phyloP scores from a whole-genome alignment of 2,329 filamentous ascomycete genomes.

The Talaromyces albobiverticillius region DNA sequence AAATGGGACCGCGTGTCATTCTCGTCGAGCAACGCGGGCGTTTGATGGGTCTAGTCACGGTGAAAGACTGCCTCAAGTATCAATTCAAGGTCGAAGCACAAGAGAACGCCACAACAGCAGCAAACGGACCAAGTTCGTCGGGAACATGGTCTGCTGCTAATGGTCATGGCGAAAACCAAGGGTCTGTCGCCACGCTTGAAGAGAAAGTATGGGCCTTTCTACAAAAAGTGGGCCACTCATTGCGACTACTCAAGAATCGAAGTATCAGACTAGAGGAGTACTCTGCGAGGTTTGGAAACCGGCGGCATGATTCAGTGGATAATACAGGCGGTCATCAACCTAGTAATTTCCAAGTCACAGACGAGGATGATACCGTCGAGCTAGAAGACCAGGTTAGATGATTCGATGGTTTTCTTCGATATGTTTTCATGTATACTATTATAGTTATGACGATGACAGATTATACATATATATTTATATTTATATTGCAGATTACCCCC shows the following conservation, averaged over 20 bases:
- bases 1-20: slow-evolving; percentile 91
- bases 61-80: slow-evolving; percentile 96
- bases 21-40: slow-evolving; percentile 86
- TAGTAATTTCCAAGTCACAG: slow-evolving; percentile 22
- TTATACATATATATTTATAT: too few relatives aligned
- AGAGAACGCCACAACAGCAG: slow-evolving; percentile 57
- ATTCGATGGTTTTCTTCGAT: background rate
- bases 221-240: slow-evolving; percentile 27
- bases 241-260: slow-evolving; percentile 10
- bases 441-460: slow-evolving; percentile 15
- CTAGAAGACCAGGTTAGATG: slow-evolving; percentile 11
- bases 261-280: slow-evolving; percentile 11
- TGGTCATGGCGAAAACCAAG: slow-evolving; percentile 17
- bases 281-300: slow-evolving; percentile 25
- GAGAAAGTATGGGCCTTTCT: slow-evolving; percentile 38
- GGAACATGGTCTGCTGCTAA: slow-evolving; percentile 5
- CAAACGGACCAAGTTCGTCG: slow-evolving; percentile 18
- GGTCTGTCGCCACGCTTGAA: slow-evolving; percentile 26
- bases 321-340: slow-evolving; percentile 3
- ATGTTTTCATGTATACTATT: background rate
- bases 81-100: slow-evolving; percentile 93
- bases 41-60: slow-evolving; percentile 81
- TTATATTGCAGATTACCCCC: too few relatives aligned
- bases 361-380: slow-evolving; percentile 20
- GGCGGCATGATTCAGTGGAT: background rate